phyloP scores from a whole-genome alignment of 2,329 filamentous ascomycete species.

The Fusarium palustre region DNA sequence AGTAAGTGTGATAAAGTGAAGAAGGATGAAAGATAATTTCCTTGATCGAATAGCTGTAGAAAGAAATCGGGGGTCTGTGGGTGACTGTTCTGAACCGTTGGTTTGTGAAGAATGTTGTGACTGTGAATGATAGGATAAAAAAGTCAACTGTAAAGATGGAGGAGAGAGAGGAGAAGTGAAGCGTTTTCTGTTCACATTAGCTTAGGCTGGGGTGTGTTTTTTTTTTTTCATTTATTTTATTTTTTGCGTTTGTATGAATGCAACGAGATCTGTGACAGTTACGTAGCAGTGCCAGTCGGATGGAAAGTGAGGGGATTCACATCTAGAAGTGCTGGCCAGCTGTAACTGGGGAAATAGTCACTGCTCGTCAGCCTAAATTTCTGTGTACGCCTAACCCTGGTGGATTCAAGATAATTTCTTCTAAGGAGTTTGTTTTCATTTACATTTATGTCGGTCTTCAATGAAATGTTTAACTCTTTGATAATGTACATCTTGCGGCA shows the following conservation, averaged over 20 bases:
- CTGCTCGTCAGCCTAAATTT: background rate
- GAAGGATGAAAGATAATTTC: background rate
- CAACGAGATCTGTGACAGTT: background rate
- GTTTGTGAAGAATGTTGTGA: background rate
- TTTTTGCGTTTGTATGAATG: background rate
- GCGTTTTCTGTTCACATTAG: background rate
- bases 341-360: background rate
- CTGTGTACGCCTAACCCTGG: background rate
- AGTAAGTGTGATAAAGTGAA: background rate
- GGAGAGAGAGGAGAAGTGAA: background rate
- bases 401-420: no score
- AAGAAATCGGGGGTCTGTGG: background rate
- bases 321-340: background rate
- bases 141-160: background rate
- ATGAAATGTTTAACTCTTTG: background rate
- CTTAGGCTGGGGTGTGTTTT: background rate
- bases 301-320: constrained; percentile 35
- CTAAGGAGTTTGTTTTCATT: background rate
- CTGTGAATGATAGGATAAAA: constrained; percentile 10
- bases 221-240: no score
- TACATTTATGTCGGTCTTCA: background rate
- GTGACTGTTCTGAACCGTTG: background rate
- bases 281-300: constrained; percentile 13
- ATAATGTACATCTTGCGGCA: background rate
- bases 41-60: background rate